These are phyloP conservation scores for Chrysanthemum lavandulifolium DNA, from an alignment of 129 eudicot species.

Conservation along the genomic window DNA sequence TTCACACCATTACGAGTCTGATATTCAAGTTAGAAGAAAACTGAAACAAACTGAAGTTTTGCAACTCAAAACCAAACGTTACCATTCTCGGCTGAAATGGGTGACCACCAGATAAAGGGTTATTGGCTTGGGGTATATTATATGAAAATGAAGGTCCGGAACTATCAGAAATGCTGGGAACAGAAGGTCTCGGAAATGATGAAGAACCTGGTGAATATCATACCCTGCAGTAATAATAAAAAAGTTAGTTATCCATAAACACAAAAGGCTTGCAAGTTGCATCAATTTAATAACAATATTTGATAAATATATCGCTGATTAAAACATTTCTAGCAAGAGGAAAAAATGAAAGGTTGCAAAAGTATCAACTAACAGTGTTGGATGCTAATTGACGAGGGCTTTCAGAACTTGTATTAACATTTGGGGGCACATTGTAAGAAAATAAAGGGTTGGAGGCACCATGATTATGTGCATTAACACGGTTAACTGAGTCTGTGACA, in stretches of 20 bases:
- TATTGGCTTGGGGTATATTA: conserved; percentile 35
- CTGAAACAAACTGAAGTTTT: neutral
- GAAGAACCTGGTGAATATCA: conserved; percentile 33
- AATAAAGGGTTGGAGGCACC: conserved; percentile 38
- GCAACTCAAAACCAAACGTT: conserved; percentile 6
- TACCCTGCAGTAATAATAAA: conserved; percentile 35
- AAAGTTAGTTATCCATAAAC: conserved; percentile 15
- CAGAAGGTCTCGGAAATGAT: conserved; percentile 35
- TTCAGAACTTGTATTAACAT: conserved; percentile 38
- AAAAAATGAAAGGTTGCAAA: conserved; percentile 14
- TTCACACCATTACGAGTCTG: neutral
- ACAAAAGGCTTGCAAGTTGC: neutral
- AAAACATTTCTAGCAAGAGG: conserved; percentile 12
- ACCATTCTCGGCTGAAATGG: conserved; percentile 40
- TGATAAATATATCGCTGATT: neutral
- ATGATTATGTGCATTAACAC: conserved; percentile 30
- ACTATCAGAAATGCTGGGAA: conserved; percentile 35
- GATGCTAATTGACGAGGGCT: conserved; percentile 44
- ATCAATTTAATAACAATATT: conserved; percentile 5
- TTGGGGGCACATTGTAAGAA: conserved; percentile 40
- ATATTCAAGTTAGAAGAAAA: neutral
- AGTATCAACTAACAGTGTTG: conserved; percentile 43
- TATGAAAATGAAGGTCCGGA: conserved; percentile 46
- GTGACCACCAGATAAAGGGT: conserved; percentile 36
- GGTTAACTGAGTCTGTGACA: conserved; percentile 26